Base-by-base conservation (phyloP, 305 asterid species). In the Plantago rigida region DNA sequence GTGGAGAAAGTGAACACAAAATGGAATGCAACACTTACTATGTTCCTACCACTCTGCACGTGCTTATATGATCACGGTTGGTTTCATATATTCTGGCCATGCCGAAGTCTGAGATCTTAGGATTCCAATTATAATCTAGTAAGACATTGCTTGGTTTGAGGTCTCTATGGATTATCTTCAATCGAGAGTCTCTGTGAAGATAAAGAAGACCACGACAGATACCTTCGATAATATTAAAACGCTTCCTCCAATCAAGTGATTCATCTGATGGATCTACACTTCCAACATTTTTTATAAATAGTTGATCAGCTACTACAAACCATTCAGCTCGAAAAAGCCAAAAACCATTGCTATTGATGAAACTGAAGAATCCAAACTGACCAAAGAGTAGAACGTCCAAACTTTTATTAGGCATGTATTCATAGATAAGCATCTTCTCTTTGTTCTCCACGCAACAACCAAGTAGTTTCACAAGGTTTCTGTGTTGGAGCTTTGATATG, bases 61-160 rank as follows among this genome's bases (percentile, higher is more conserved):
- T 66, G 0, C 83, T 80, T 49, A 59, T 59, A 65, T 81, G 83
- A 73, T 78, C 78, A 66, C 75, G 76, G 9, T 78, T 60, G 55
- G 72, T 74, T 31, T 79, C 83, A 24, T 75, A 81, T 59, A 81
- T 78, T 75, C 78, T 75, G 1, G 81, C 83, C 81, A 78, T 75
- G 2, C 82, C 86, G 62, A 81, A 81, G 67, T 81, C 86, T 10
- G 86, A 81, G 22, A 81, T 75, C 69, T 78, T 81, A 0, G 81
- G 78, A 24, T 66, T 73, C 79, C 76, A 76, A 39, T 78, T 15
- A 8, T 69, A 65, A 12, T 72, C 83, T 2, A 78, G 66, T 61
- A 78, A 63, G 34, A 77, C 69, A 47, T 77, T 77, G 50, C 82
- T 77, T 13, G 80, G 73, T 13, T 78, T 78, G 4, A 78, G 52